Conservation (phyloP, 139 green algal species). For the Nannochloris sp. region DNA sequence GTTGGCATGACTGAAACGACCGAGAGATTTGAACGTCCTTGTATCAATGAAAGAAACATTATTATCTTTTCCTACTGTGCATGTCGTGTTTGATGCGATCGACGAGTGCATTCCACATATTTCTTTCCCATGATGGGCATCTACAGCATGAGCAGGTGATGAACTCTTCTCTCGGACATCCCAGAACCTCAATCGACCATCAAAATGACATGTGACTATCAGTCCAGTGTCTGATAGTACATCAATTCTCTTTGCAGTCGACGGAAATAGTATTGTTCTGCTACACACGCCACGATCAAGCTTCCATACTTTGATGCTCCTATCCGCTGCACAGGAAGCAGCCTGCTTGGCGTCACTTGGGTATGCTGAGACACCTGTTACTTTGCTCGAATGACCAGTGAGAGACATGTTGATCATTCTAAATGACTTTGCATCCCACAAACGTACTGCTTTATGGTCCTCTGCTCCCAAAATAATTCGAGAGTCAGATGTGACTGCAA, state of each 20-base stretch:
- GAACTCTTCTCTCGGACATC: background rate
- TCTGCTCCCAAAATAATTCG: conserved; percentile 49
- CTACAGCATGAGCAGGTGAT: background rate
- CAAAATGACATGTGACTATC: conserved; percentile 7
- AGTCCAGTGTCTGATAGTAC: background rate
- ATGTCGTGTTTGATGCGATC: background rate
- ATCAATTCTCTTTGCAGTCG: background rate
- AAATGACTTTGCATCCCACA: conserved; percentile 46
- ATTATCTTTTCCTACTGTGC: background rate
- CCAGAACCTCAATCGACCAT: conserved; percentile 1
- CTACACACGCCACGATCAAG: background rate
- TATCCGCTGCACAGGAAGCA: conserved; percentile 45
- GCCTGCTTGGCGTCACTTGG: conserved; percentile 39
- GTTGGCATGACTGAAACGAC: background rate
- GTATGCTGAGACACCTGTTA: conserved; percentile 42
- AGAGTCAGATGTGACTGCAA: conserved; percentile 49
- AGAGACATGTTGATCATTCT: conserved; percentile 46
- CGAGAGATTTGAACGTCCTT: background rate
- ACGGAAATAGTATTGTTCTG: conserved; percentile 1
- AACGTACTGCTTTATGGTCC: conserved; percentile 42
- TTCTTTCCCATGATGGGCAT: conserved; percentile 3
- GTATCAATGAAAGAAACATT: background rate
- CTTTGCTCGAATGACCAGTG: conserved; percentile 56
- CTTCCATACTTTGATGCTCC: conserved; percentile 36
- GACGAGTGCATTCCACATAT: background rate